Evolutionary conservation across 2,329 filamentous ascomycete species (phyloP).

Genomic region (Lasiodiplodia sp.): DNA sequence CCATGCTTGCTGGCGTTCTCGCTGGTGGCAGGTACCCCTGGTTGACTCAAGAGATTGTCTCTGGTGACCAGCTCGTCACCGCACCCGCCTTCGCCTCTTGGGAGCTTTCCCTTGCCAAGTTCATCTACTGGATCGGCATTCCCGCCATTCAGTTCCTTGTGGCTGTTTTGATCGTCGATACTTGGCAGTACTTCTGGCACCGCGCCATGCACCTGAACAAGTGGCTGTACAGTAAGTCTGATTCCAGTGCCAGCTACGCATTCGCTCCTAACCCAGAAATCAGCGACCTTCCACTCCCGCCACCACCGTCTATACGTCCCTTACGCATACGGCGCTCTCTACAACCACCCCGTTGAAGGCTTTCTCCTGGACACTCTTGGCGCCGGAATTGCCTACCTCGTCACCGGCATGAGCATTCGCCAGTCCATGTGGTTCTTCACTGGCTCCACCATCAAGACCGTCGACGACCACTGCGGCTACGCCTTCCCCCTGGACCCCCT

Average conservation of each 20-base stretch:
- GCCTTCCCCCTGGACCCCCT: constrained; percentile 94
- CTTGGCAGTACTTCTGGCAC: constrained; percentile 98
- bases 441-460: constrained; percentile 90
- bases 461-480: constrained; percentile 97
- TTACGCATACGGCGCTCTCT: constrained; percentile 95
- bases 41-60: constrained; percentile 66
- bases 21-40: constrained; percentile 83
- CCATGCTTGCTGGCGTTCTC: constrained; percentile 76
- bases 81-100: constrained; percentile 81
- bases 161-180: constrained; percentile 82
- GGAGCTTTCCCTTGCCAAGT: constrained; percentile 78
- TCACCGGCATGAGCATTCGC: constrained; percentile 81
- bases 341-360: constrained; percentile 95
- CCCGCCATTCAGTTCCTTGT: constrained; percentile 79
- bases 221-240: constrained; percentile 86
- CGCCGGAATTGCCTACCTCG: constrained; percentile 81
- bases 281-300: constrained; percentile 88
- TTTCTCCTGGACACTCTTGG: constrained; percentile 93
- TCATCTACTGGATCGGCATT: constrained; percentile 80
- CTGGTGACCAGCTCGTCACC: constrained; percentile 56
- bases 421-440: constrained; percentile 92
- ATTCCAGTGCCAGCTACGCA: background rate
- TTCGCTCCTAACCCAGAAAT: background rate
- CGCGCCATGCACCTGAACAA: constrained; percentile 97
- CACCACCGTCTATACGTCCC: constrained; percentile 98